Percentiles rank a stretch among this genome's conserved stretches.
These are phyloP conservation scores for Ascochyta pisi DNA, from an alignment of 2,329 filamentous ascomycete genomes.

Conservation along the genomic window DNA sequence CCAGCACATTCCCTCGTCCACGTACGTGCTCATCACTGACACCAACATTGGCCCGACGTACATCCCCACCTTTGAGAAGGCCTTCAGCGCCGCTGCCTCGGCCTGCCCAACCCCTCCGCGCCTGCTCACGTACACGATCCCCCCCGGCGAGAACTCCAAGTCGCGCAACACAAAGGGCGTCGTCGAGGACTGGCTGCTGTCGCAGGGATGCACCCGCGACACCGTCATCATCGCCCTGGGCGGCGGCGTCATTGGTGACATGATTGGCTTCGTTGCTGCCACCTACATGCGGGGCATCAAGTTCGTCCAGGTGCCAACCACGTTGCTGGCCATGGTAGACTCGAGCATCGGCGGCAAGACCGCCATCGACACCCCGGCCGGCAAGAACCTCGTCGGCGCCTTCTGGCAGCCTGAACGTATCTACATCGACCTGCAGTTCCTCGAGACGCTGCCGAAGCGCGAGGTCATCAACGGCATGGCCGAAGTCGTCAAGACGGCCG, in stretches of 20 bases:
- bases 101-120: slow-evolving; percentile 56
- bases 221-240: slow-evolving; percentile 94
- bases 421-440: slow-evolving; percentile 91
- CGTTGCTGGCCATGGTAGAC: slow-evolving; percentile 95
- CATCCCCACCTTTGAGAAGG: slow-evolving; percentile 74
- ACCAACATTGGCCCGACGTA: slow-evolving; percentile 87
- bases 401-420: slow-evolving; percentile 97
- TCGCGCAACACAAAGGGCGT: slow-evolving; percentile 91
- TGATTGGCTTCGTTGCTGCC: slow-evolving; percentile 96
- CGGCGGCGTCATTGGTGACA: slow-evolving; percentile 95
- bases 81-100: slow-evolving; percentile 63
- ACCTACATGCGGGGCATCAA: slow-evolving; percentile 98
- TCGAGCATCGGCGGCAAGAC: slow-evolving; percentile 99
- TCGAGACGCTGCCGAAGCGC: slow-evolving; percentile 86
- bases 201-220: slow-evolving; percentile 90
- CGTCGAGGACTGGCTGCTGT: slow-evolving; percentile 97
- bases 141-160: slow-evolving; percentile 93
- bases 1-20: slow-evolving; percentile 78
- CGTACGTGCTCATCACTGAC: slow-evolving; percentile 96
- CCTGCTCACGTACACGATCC: slow-evolving; percentile 86
- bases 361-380: slow-evolving; percentile 92
- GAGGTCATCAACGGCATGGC: slow-evolving; percentile 99
- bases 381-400: slow-evolving; percentile 93
- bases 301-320: slow-evolving; percentile 96
- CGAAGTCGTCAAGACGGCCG: slow-evolving; percentile 96